phyloP scores from a whole-genome alignment of 768 basidiomycete species.

The Cystobasidium ongulense region DNA sequence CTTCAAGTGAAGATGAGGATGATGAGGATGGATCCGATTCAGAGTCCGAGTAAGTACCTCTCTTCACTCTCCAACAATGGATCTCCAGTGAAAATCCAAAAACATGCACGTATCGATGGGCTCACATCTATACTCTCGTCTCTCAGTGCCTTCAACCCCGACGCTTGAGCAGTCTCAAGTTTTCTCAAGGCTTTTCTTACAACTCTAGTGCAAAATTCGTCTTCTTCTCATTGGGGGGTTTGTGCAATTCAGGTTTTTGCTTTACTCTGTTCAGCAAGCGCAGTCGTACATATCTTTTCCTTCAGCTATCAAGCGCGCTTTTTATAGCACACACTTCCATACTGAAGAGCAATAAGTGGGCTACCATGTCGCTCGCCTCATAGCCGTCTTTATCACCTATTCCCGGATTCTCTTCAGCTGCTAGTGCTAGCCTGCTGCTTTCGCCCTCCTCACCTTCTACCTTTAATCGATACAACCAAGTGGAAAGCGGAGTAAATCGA shows the following conservation, averaged over 20 bases:
- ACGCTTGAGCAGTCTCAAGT: too few relatives aligned
- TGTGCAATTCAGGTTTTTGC: background rate
- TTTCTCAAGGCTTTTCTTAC: background rate
- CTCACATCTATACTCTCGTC: background rate
- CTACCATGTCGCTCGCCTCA: background rate
- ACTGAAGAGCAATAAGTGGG: background rate
- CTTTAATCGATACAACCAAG: too few relatives aligned
- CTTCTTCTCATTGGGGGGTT: background rate
- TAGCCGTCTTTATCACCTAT: background rate
- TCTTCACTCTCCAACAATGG: too few relatives aligned
- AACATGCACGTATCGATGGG: too few relatives aligned
- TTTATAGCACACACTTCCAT: too few relatives aligned
- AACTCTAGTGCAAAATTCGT: background rate
- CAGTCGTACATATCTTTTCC: background rate
- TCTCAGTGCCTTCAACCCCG: background rate
- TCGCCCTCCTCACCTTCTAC: too few relatives aligned
- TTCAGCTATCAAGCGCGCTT: background rate
- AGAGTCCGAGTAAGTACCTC: constrained; percentile 5
- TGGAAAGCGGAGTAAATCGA: too few relatives aligned
- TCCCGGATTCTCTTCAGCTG: background rate
- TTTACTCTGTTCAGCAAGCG: background rate
- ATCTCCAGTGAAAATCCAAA: too few relatives aligned
- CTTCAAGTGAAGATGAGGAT: constrained; percentile 27
- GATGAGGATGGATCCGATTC: constrained; percentile 28
- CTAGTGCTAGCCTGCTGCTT: background rate